Conservation (phyloP, 495 filamentous ascomycete genomes). For the Pseudoneurospora amorphoporcata region DNA sequence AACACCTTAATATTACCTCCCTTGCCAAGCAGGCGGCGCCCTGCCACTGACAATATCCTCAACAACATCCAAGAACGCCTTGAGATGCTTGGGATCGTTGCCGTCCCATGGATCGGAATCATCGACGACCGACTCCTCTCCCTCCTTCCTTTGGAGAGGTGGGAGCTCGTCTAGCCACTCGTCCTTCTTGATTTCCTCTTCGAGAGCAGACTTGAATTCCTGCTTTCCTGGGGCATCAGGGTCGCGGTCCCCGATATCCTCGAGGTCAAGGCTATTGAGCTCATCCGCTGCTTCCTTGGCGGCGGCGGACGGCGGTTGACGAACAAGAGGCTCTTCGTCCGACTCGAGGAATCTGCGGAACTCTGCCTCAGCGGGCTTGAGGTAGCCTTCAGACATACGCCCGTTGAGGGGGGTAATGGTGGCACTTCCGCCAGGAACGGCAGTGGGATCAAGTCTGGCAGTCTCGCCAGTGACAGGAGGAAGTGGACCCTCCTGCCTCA, state of each 20-base stretch:
- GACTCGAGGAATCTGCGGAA: background rate
- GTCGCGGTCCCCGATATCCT: background rate
- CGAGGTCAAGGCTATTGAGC: background rate
- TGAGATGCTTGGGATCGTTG: background rate
- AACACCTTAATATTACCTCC: background rate
- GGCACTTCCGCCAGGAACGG: background rate
- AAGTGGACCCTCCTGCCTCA: background rate
- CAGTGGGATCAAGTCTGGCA: background rate
- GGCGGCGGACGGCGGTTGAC: background rate
- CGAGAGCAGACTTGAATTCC: background rate
- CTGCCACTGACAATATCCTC: background rate
- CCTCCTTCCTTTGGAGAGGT: background rate
- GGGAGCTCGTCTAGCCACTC: background rate
- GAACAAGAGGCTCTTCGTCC: background rate
- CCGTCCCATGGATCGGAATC: background rate
- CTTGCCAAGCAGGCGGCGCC: background rate
- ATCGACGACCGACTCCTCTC: background rate
- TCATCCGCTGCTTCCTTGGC: background rate
- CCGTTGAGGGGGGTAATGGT: background rate
- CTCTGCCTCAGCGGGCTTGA: background rate
- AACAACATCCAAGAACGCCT: background rate
- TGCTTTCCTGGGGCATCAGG: background rate
- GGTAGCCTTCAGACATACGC: background rate
- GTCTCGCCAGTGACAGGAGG: background rate
- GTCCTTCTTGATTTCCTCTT: background rate